phyloP scores from a whole-genome alignment of 2,329 filamentous ascomycete species.

The Coniochaeta hoffmannii region DNA sequence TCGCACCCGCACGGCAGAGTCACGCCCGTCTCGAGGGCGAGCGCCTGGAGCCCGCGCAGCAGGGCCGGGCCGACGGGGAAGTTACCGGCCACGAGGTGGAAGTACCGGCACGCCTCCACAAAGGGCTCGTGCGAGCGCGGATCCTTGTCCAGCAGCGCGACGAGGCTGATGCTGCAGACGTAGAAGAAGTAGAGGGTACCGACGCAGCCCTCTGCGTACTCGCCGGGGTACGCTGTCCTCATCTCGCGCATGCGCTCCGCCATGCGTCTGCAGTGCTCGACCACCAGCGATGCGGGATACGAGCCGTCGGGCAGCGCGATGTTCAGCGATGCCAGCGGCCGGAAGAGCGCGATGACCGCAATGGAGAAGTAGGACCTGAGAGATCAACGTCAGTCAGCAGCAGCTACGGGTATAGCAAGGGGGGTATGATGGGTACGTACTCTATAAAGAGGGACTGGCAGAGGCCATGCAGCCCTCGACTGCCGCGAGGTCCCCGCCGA shows the following conservation, averaged over 20 bases:
- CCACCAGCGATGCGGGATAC: background rate
- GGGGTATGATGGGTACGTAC: background rate
- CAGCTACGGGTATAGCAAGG: background rate
- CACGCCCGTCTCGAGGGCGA: background rate
- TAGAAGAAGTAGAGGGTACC: constrained; percentile 2
- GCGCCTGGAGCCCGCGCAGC: background rate
- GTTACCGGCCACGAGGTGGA: background rate
- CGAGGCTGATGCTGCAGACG: constrained; percentile 3
- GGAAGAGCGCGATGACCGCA: background rate
- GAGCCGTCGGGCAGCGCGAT: background rate
- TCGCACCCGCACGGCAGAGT: background rate
- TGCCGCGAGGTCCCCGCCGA: background rate
- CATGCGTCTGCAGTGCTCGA: background rate
- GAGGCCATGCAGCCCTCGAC: background rate
- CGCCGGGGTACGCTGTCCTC: background rate
- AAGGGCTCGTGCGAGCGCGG: background rate
- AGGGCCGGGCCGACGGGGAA: constrained; percentile 1
- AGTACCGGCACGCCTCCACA: background rate
- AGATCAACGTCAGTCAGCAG: background rate
- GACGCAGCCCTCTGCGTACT: background rate
- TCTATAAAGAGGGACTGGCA: background rate
- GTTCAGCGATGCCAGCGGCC: background rate
- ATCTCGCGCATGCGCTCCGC: background rate
- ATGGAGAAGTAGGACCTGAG: background rate
- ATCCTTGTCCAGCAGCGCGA: background rate